These are phyloP conservation scores for Mycena leptocephala DNA, from an alignment of 768 basidiomycete species.

Conservation along the genomic window DNA sequence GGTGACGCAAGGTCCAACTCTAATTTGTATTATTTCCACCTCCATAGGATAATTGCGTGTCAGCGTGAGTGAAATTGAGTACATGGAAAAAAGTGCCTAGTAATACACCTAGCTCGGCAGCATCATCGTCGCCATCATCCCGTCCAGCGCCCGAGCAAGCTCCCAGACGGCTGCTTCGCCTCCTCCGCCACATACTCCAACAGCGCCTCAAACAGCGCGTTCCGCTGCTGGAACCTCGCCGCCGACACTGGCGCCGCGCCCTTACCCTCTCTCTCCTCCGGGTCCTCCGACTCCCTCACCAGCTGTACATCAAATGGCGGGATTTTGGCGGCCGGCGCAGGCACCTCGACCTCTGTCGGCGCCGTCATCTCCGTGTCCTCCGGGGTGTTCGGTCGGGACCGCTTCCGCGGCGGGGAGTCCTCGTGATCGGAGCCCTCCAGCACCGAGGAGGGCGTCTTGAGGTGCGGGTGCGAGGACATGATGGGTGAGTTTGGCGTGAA, in stretches of 20 bases:
- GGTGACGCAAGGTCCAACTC: background rate
- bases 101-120: slow-evolving; percentile 34
- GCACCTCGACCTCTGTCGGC: slow-evolving; percentile 39
- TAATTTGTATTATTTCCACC: background rate
- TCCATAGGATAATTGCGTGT: slow-evolving; percentile 4
- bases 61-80: background rate
- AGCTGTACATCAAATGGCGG: slow-evolving; percentile 39
- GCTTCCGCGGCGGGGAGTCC: slow-evolving; percentile 60
- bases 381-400: slow-evolving; percentile 60
- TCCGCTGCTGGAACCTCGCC: slow-evolving; percentile 74
- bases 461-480: slow-evolving; percentile 38
- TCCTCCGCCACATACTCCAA: slow-evolving; percentile 75
- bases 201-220: slow-evolving; percentile 78
- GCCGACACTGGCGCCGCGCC: slow-evolving; percentile 55
- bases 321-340: slow-evolving; percentile 41
- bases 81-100: background rate
- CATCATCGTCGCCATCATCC: slow-evolving; percentile 38
- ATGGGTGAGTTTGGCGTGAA: slow-evolving; percentile 57
- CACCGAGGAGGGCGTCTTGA: slow-evolving; percentile 32
- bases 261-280: slow-evolving; percentile 33
- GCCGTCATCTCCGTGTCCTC: slow-evolving; percentile 54
- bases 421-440: slow-evolving; percentile 43
- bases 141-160: slow-evolving; percentile 77
- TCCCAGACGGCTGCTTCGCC: slow-evolving; percentile 78
- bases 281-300: slow-evolving; percentile 41